Base-by-base conservation (phyloP, 345 rosid genomes). In the Lumnitzera littorea region DNA sequence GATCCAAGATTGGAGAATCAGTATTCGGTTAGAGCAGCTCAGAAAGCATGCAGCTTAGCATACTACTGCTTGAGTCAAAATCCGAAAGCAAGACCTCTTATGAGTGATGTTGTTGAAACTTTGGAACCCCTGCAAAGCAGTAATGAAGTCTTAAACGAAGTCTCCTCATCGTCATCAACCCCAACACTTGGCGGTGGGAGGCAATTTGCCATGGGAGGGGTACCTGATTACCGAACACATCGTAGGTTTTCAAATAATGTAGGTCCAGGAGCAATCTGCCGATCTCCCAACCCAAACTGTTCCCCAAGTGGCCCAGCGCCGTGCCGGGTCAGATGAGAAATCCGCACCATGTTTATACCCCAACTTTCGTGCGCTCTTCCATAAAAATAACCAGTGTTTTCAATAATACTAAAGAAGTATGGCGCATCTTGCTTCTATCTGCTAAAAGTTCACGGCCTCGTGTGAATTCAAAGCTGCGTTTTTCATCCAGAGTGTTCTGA, bases 31-130 rank as follows among this genome's bases (percentile, higher is more conserved):
- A 81, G 86, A 67, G 97, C 97, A 65, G 97, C 96, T 24, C 95
- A 87, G 74, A 94, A 86, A 71, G 96, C 99, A 24, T 89, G 96
- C 84, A 89, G 95, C 78, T 72, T 92, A 80, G 98, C 97, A 2
- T 89, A 85, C 73, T 89, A 89, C 64, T 89, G 97, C 75, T 78
- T 89, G 55, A 89, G 96, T 79, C 98, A 85, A 72, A 92, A 92
- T 73, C 97, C 97, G 2, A 92, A 92, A 76, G 98, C 98, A 47
- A 87, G 97, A 68, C 98, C 98, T 31, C 67, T 92, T 64, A 91
- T 89, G 98, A 87, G 96, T 46, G 98, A 92, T 54, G 96, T 91
- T 52, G 98, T 89, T 17, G 96, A 92, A 77, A 89, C 98, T 54
- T 56, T 92, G 75, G 96, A 87, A 72, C 96, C 99, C 64, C 72